Evolutionary conservation across 257 asterid genomes (phyloP).

Genomic region (Echium plantagineum): DNA sequence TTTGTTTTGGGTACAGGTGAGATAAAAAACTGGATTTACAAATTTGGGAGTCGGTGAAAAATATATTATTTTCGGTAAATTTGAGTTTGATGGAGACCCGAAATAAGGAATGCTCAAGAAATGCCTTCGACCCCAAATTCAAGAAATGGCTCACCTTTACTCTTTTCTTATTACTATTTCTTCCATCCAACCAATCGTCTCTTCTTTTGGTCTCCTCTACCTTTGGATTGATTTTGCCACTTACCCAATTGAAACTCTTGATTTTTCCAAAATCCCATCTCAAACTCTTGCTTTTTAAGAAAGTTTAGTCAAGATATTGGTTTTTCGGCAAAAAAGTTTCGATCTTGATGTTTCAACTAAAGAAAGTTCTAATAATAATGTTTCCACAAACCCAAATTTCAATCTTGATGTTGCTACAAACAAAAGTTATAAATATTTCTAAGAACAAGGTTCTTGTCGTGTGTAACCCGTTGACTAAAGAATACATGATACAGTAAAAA

Average conservation of each 20-base stretch:
- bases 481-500: slow-evolving; percentile 42
- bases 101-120: too few species aligned
- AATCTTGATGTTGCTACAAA: background rate
- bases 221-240: slow-evolving; percentile 51
- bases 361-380: too few species aligned
- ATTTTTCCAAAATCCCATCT: slow-evolving; percentile 1
- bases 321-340: background rate
- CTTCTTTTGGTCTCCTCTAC: slow-evolving; percentile 70
- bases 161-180: slow-evolving; percentile 76
- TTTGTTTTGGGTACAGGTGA: too few species aligned
- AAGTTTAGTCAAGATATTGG: too few species aligned
- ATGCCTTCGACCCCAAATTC: slow-evolving; percentile 61
- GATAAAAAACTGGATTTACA: too few species aligned
- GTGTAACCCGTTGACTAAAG: slow-evolving; percentile 67
- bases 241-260: slow-evolving; percentile 4
- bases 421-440: background rate
- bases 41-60: too few species aligned
- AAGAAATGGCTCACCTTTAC: slow-evolving; percentile 68
- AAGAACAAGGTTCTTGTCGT: slow-evolving; percentile 50
- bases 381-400: too few species aligned
- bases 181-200: slow-evolving; percentile 72
- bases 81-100: too few species aligned
- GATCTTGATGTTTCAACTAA: too few species aligned
- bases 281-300: background rate
- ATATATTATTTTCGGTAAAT: too few species aligned